Evolutionary conservation across 2,329 filamentous ascomycete genomes (phyloP), one percentile per base, ranked within the genome.

Genomic region (Trichoderma oligosporum): DNA sequence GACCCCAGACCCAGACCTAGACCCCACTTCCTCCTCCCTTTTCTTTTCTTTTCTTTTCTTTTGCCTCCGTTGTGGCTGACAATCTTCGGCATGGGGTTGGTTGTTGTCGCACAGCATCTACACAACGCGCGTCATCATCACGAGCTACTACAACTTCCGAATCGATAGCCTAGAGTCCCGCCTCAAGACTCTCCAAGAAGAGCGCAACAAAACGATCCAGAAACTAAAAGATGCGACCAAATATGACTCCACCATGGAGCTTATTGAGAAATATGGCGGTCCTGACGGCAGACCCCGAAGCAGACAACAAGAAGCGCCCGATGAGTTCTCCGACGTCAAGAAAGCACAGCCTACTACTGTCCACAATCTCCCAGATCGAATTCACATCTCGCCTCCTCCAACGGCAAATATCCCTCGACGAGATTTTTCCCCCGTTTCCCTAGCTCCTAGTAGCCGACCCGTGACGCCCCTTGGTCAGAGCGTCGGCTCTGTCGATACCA

Each of bases 221-320:
- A 92, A 92, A 73, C 83, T 99, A 61, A 99, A 99, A 74, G 86
- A 88, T 58, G 92, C 92, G 24, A 99, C 94, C 31, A 96, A 89
- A 71, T 99, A 97, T 75, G 90, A 97, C 73, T 94, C 92, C 29
- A 99, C 94, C 1, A 84, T 95, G 67, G 85, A 97, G 69, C 75
- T 99, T 59, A 82, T 99, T 9, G 90, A 97, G 67, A 99, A 97
- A 67, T 99, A 99, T 70, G 92, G 91, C 33, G 88, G 84, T 8
- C 76, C 79, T 18, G 83, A 86, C 61, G 75, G 79, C 65, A 57
- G 54, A 12, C 57, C 57, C 27, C 53, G 46, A 33, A 57, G 46
- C 41, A 57, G 47, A 14, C 36, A 47, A n/a, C 46, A 59, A 75
- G 53, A 77, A 67, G 63, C 44, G 38, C 33, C 54, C 22, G 57